phyloP scores from a whole-genome alignment of 169 alveolate species.

The Eimeria falciformis region DNA sequence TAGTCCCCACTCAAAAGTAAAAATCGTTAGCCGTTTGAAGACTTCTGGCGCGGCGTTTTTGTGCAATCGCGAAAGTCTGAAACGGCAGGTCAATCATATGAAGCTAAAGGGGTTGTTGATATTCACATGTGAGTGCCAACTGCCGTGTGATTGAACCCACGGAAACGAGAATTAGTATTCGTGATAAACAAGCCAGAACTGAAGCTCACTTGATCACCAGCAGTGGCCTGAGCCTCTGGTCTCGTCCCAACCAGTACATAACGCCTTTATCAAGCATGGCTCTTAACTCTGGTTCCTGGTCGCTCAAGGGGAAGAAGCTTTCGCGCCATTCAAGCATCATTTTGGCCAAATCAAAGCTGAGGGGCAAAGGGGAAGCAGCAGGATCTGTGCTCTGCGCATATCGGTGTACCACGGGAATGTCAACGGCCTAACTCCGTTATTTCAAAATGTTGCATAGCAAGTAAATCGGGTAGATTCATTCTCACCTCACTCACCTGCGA shows the following conservation, averaged over 20 bases:
- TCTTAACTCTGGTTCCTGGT: conserved; percentile 74
- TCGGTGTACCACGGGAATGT: no score
- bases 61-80: conserved; percentile 73
- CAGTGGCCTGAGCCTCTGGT: conserved; percentile 81
- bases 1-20: conserved; percentile 85
- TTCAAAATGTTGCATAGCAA: no score
- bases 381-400: no score
- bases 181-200: not conserved
- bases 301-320: conserved; percentile 79
- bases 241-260: conserved; percentile 85
- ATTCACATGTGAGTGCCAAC: not conserved
- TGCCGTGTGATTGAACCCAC: not conserved
- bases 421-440: no score
- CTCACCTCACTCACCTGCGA: conserved; percentile 44
- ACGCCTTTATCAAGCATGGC: conserved; percentile 80
- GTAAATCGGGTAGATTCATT: no score
- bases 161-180: not conserved
- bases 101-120: not conserved
- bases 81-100: not conserved
- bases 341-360: conserved; percentile 78
- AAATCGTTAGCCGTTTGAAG: conserved; percentile 82
- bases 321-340: conserved; percentile 82
- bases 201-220: conserved; percentile 68
- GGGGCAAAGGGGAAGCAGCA: no score
- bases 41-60: conserved; percentile 76